phyloP scores from a whole-genome alignment of 768 basidiomycete genomes.

The Trametes elegans region DNA sequence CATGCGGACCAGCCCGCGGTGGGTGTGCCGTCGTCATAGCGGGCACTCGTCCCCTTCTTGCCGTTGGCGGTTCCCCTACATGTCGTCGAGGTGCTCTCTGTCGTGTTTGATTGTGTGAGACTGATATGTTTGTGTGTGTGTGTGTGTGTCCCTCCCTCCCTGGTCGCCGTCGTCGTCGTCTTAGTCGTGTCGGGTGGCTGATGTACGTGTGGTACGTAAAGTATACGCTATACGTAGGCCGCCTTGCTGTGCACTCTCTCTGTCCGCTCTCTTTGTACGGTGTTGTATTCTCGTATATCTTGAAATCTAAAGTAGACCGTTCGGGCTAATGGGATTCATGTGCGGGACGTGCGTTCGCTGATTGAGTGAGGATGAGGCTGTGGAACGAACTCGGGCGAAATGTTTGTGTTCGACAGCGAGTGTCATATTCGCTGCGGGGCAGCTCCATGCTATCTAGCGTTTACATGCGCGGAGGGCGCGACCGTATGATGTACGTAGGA shows the following conservation, averaged over 20 bases:
- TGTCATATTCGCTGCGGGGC: too few species aligned
- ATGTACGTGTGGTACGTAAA: conserved; percentile 17
- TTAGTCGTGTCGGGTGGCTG: conserved; percentile 13
- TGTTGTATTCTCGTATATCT: conserved; percentile 26
- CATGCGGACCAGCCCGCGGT: neutral
- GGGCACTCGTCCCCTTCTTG: neutral
- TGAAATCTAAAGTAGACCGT: conserved; percentile 24
- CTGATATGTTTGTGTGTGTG: conserved; percentile 9
- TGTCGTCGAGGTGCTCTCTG: conserved; percentile 11
- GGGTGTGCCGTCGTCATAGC: conserved; percentile 9
- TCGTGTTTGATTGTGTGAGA: conserved; percentile 11
- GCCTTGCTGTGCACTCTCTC: conserved; percentile 25
- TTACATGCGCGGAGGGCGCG: too few species aligned
- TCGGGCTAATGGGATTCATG: neutral
- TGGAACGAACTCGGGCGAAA: neutral
- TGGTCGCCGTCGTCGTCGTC: conserved; percentile 7
- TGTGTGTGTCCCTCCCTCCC: too few species aligned
- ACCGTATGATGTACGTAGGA: too few species aligned
- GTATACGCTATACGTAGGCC: conserved; percentile 14
- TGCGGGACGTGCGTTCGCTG: neutral
- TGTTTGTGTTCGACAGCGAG: neutral
- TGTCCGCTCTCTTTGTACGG: conserved; percentile 20
- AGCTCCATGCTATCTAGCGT: too few species aligned
- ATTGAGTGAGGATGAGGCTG: neutral
- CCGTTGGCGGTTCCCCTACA: neutral